Evolutionary conservation across 2,329 filamentous ascomycete species (phyloP), one percentile per base, ranked within the genome.

Genomic region (Cercospora berteroae): DNA sequence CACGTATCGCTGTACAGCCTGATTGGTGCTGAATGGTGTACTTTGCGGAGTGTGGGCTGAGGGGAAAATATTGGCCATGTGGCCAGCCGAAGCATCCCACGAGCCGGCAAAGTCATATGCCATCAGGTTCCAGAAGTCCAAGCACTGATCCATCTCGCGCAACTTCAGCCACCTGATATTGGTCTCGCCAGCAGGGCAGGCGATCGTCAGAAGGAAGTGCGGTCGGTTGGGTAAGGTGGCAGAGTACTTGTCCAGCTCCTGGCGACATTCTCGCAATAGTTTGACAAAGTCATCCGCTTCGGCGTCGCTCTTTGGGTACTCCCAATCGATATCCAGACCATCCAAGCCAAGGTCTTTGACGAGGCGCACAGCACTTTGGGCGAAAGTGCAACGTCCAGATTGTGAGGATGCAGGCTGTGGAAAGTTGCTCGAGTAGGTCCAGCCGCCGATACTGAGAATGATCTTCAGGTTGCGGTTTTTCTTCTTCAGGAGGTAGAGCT

Each of bases 361-460:
- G 39, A 97, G 81, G 23, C 88, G 84, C 0, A 96, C 90, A 36
- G 91, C 89, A 29, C 87, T 88, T 60, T 85, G 82, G 1, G 91
- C 92, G 76, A 96, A 96, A 1, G 70, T 84, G 67, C 81, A 80
- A 12, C 92, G 86, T 7, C 89, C 87, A 5, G 82, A 80, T 0
- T 84, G 82, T 0, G 89, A 89, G 18, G 87, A 87, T 0, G 87
- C 87, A 0, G 93, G 90, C 29, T 80, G 81, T 0, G 87, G 83
- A 79, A 97, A 96, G 81, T 96, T 95, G 78, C 86, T 79, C 3
- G 89, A 91, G 77, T 90, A 92, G 0, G 88, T 91, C 88, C 89
- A 95, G 16, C 93, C 93, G 48, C 93, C 93, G 67, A 96, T 92
- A 63, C 90, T 93, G 4, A 97, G 86, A 12, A 97, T 84, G 3